These are phyloP conservation scores for Kodamaea sagamina DNA, from an alignment of 805 yeast genomes.

Conservation along the genomic window DNA sequence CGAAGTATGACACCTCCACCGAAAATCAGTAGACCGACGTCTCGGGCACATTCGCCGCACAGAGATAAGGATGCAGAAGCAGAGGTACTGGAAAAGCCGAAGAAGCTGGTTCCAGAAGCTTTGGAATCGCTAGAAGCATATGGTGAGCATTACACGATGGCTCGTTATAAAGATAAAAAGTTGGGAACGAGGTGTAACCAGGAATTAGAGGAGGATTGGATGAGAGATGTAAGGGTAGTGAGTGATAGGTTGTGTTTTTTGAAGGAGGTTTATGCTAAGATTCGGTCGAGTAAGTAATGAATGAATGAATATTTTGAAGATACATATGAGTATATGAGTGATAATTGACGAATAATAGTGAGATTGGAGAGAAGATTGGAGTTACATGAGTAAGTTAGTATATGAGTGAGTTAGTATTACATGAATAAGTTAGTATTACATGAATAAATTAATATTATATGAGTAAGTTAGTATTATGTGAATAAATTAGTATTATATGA, in stretches of 20 bases:
- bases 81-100: background rate
- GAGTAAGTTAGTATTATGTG: no score
- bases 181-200: slow-evolving; percentile 6
- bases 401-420: no score
- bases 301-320: no score
- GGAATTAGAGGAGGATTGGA: slow-evolving; percentile 26
- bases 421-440: no score
- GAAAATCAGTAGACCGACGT: background rate
- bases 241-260: slow-evolving; percentile 30
- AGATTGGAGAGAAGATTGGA: no score
- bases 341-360: no score
- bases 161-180: background rate
- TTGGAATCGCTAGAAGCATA: slow-evolving; percentile 13
- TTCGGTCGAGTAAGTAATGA: background rate
- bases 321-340: no score
- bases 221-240: slow-evolving; percentile 23
- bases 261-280: slow-evolving; percentile 27
- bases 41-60: slow-evolving; percentile 1
- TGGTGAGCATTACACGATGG: slow-evolving; percentile 7
- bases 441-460: no score
- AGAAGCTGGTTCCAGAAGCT: slow-evolving; percentile 13
- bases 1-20: slow-evolving; percentile 4
- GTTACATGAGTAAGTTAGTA: no score
- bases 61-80: background rate
- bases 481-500: no score